Conservation (phyloP, 1,139 yeast species). For the Magnusiomyces sp. region DNA sequence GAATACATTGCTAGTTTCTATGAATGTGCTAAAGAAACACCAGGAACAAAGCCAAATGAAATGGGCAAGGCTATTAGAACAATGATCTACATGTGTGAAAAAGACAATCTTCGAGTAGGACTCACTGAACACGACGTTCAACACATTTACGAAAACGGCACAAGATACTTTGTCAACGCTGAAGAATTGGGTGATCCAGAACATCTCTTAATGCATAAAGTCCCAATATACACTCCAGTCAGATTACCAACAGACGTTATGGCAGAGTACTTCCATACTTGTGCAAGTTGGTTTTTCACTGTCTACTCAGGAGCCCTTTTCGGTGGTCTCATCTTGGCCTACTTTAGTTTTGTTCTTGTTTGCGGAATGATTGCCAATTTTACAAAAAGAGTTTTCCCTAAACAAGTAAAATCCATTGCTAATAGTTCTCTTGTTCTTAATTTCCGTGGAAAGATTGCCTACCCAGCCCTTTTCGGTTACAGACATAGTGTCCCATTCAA, state of each 20-base stretch:
- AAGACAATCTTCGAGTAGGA: background rate
- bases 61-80: background rate
- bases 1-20: constrained; percentile 7
- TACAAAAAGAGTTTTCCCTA: constrained; percentile 6
- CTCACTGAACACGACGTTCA: constrained; percentile 3
- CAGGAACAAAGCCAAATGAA: background rate
- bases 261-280: background rate
- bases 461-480: constrained; percentile 12
- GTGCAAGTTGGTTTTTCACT: background rate
- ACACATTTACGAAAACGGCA: constrained; percentile 3
- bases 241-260: background rate
- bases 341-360: constrained; percentile 21
- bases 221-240: background rate
- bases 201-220: background rate
- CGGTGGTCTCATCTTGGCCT: constrained; percentile 22
- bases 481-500: constrained; percentile 9
- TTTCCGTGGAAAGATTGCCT: constrained; percentile 4
- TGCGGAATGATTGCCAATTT: constrained; percentile 18
- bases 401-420: background rate
- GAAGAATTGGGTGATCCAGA: too few species aligned
- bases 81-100: background rate
- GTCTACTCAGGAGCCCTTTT: constrained; percentile 13
- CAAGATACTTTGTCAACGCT: constrained; percentile 7
- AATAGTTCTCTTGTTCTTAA: constrained; percentile 2
- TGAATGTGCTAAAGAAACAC: constrained; percentile 4